Percentiles rank a stretch among this genome's conserved stretches.
Conservation (phyloP, 1,284 basidiomycete species). For the Apiotrichum gracile region DNA sequence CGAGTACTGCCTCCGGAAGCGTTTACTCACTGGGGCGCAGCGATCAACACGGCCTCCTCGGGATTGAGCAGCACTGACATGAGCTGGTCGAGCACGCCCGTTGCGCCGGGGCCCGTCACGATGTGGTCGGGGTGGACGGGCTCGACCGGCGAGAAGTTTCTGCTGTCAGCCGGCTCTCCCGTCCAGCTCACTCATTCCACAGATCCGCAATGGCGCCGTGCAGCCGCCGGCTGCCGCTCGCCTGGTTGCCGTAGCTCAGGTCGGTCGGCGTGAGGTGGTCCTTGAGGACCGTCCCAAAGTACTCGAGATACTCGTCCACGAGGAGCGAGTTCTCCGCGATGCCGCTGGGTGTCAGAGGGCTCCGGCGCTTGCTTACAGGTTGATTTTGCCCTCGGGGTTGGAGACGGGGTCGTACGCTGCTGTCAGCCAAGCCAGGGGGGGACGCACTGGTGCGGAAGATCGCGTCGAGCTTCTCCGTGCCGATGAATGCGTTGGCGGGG, state of each 20-base stretch:
- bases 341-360: conserved; percentile 4
- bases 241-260: conserved; percentile 15
- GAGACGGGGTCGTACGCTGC: conserved; percentile 8
- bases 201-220: conserved; percentile 13
- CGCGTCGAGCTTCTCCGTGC: conserved; percentile 10
- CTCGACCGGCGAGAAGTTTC: conserved; percentile 19
- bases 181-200: conserved; percentile 15
- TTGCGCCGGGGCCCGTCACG: conserved; percentile 27
- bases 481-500: background rate
- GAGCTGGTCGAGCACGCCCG: conserved; percentile 34
- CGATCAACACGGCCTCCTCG: conserved; percentile 34
- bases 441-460: conserved; percentile 9
- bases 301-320: conserved; percentile 14
- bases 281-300: conserved; percentile 7
- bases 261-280: conserved; percentile 5
- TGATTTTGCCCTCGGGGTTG: conserved; percentile 13
- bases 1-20: too few relatives aligned
- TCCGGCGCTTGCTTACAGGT: conserved; percentile 1
- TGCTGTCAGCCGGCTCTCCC: background rate
- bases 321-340: conserved; percentile 18
- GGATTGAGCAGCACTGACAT: conserved; percentile 28
- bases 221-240: conserved; percentile 3
- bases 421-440: background rate
- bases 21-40: conserved; percentile 24
- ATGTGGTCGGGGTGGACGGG: conserved; percentile 28